These are phyloP conservation scores for Coelastrella sp. DNA, from an alignment of 139 green algal species.

Conservation along the genomic window DNA sequence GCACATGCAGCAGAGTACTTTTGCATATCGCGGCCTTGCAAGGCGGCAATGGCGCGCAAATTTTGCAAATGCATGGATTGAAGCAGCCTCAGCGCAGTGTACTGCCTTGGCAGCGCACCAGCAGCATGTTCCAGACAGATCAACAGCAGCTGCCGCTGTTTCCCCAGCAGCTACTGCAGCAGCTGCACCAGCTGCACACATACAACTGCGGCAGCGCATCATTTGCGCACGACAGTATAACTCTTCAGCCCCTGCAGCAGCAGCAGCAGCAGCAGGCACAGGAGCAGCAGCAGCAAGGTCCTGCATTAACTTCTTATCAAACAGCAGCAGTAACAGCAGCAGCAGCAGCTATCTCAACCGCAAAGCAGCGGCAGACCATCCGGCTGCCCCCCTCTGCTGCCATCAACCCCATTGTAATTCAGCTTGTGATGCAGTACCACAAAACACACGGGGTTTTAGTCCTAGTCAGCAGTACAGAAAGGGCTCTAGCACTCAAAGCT, in stretches of 20 bases:
- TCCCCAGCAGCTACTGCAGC: not conserved
- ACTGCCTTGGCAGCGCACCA: not conserved
- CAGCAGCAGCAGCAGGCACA: not conserved
- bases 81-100: not conserved
- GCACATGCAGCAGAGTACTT: not conserved
- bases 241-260: not conserved
- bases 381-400: slow-evolving; percentile 16
- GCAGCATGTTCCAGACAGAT: not conserved
- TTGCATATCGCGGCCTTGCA: not conserved
- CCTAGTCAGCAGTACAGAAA: not conserved
- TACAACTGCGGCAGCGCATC: too few species aligned
- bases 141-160: slow-evolving; percentile 4
- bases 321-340: slow-evolving; percentile 16
- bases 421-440: not conserved
- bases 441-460: not conserved
- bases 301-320: not conserved
- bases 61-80: not conserved
- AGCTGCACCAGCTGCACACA: not conserved
- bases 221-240: not conserved
- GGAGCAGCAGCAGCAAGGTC: slow-evolving; percentile 23
- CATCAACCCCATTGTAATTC: slow-evolving; percentile 5
- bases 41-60: not conserved
- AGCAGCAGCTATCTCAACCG: not conserved
- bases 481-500: not conserved
- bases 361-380: not conserved